Evolutionary conservation across 2,329 filamentous ascomycete species (phyloP).

Genomic region (Hypoxylon sp.): DNA sequence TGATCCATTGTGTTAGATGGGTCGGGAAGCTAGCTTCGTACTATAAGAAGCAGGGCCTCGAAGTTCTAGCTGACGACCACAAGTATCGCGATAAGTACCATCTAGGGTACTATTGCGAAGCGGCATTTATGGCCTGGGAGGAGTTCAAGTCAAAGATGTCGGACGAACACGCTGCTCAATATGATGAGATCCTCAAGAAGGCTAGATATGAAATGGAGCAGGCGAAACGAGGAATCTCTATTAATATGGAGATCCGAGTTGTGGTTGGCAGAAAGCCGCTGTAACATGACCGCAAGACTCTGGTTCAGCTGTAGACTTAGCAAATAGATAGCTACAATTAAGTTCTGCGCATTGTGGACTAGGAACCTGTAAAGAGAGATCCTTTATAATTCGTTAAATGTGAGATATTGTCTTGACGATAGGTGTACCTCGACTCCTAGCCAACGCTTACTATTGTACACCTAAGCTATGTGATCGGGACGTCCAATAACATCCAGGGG

Average conservation of each 20-base stretch:
- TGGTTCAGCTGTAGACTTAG: background rate
- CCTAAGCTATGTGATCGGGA: background rate
- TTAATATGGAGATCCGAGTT: conserved; percentile 4
- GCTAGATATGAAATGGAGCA: background rate
- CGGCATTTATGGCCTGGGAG: background rate
- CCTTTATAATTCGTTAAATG: background rate
- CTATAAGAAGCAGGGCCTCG: background rate
- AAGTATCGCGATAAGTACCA: conserved; percentile 2
- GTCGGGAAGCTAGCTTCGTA: background rate
- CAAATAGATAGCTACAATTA: background rate
- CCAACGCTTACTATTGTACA: background rate
- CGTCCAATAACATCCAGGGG: background rate
- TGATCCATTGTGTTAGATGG: background rate
- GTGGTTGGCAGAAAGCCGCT: background rate
- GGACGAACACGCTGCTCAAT: background rate
- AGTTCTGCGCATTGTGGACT: background rate
- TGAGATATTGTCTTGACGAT: background rate
- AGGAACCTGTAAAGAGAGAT: background rate
- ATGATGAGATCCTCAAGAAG: background rate
- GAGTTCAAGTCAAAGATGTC: conserved; percentile 4
- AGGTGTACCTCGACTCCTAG: background rate
- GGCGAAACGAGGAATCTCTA: conserved; percentile 1
- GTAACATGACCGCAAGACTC: background rate
- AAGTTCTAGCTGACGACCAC: background rate
- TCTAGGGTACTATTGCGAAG: background rate